A percentile compares a stretch with the other conserved stretches of the same genome.
Evolutionary conservation across 768 basidiomycete genomes (phyloP).

Genomic region (Coprinopsis cinerea): DNA sequence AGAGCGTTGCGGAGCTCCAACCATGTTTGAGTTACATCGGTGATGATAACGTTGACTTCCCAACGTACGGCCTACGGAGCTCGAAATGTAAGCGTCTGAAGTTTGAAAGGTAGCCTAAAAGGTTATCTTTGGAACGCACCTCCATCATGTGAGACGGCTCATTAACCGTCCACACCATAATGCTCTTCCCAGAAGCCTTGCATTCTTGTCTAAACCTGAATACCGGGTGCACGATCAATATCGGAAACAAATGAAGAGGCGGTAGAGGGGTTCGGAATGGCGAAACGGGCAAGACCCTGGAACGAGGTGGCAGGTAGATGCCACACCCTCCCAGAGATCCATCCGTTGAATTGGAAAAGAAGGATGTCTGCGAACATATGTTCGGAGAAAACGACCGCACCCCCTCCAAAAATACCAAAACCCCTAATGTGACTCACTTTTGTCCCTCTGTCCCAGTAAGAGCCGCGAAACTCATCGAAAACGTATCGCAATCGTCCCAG

Average conservation of each 20-base stretch:
- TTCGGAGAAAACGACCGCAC: neutral
- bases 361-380: too few relatives aligned
- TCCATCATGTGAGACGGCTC: slow-evolving; percentile 85
- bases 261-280: neutral
- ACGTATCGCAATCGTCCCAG: slow-evolving; percentile 81
- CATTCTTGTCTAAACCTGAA: slow-evolving; percentile 77
- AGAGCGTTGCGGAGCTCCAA: slow-evolving; percentile 55
- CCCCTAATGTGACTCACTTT: slow-evolving; percentile 36
- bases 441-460: slow-evolving; percentile 71
- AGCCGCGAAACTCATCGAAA: slow-evolving; percentile 74
- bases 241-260: slow-evolving; percentile 31
- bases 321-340: too few relatives aligned
- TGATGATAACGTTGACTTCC: slow-evolving; percentile 74
- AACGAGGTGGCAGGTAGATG: too few relatives aligned
- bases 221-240: neutral
- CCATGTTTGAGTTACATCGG: slow-evolving; percentile 68
- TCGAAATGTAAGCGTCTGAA: neutral
- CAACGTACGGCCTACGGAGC: slow-evolving; percentile 62
- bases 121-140: slow-evolving; percentile 33
- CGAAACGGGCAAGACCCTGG: too few relatives aligned
- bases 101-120: neutral
- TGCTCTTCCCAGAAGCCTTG: slow-evolving; percentile 67
- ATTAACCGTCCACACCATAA: slow-evolving; percentile 98
- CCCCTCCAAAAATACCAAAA: neutral
- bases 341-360: too few relatives aligned